These are phyloP conservation scores for Primulina eburnea DNA, from an alignment of 257 asterid species.

Conservation along the genomic window DNA sequence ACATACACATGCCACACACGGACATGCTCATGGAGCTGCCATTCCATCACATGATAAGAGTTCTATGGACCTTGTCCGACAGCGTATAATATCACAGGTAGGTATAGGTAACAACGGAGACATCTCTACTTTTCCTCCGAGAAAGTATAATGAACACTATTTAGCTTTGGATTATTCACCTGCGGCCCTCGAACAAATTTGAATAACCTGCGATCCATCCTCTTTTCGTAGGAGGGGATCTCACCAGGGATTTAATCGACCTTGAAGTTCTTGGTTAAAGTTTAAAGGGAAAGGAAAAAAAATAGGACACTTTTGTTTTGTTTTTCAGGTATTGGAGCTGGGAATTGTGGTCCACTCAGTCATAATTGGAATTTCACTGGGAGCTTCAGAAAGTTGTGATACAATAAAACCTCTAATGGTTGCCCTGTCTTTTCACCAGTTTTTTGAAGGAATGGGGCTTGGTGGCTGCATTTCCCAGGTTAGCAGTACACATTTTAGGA, in stretches of 20 bases:
- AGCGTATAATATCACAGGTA: conserved; percentile 57
- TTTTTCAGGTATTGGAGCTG: conserved; percentile 55
- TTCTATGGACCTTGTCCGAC: conserved; percentile 38
- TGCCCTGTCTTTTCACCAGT: conserved; percentile 60
- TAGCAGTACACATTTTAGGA: conserved; percentile 24
- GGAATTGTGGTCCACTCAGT: conserved; percentile 63
- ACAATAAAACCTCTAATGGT: conserved; percentile 47
- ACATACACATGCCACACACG: conserved; percentile 33
- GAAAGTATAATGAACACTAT: too few species aligned
- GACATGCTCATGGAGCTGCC: conserved; percentile 34
- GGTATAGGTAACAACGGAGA: too few species aligned
- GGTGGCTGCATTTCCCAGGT: conserved; percentile 43
- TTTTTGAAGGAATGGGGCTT: conserved; percentile 45
- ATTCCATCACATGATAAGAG: conserved; percentile 15
- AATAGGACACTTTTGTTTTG: conserved; percentile 9
- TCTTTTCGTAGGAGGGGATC: too few species aligned
- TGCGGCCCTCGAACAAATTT: too few species aligned
- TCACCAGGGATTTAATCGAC: too few species aligned
- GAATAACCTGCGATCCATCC: too few species aligned
- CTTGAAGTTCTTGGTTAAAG: too few species aligned
- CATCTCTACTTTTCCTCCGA: too few species aligned
- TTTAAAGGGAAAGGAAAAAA: too few species aligned
- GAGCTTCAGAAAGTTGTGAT: conserved; percentile 41
- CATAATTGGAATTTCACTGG: conserved; percentile 56
- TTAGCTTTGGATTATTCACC: too few species aligned